Evolutionary conservation across 768 basidiomycete species (phyloP).

Genomic region (Suillus discolor): DNA sequence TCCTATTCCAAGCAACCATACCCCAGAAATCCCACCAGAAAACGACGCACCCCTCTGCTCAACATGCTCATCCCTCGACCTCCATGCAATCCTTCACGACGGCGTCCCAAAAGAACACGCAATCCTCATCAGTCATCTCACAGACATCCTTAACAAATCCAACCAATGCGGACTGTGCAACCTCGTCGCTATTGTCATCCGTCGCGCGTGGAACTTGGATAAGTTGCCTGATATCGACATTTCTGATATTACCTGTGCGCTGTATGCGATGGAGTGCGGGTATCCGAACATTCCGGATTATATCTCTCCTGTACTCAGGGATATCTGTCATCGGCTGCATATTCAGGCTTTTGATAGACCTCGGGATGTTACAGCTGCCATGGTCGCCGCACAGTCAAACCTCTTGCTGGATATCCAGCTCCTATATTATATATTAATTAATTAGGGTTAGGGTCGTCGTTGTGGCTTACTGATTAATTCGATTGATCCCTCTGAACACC

Average conservation of each 20-base stretch:
- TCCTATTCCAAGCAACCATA: background rate
- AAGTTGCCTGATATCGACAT: slow-evolving; percentile 5
- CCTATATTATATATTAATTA: no score
- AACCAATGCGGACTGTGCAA: slow-evolving; percentile 8
- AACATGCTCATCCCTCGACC: slow-evolving; percentile 10
- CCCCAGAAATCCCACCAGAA: background rate
- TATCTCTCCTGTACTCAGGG: background rate
- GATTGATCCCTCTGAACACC: no score
- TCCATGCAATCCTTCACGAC: slow-evolving; percentile 7
- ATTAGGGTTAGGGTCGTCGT: no score
- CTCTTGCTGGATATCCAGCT: slow-evolving; percentile 9
- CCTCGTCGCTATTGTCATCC: slow-evolving; percentile 6
- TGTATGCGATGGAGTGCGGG: background rate
- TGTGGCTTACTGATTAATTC: no score
- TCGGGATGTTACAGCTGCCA: background rate
- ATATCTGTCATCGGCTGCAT: slow-evolving; percentile 8
- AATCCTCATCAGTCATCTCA: slow-evolving; percentile 2
- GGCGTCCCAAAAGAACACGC: slow-evolving; percentile 2
- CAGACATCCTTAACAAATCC: slow-evolving; percentile 7
- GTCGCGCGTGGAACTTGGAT: slow-evolving; percentile 3
- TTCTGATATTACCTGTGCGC: background rate
- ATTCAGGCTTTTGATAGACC: background rate
- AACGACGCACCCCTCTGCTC: slow-evolving; percentile 6
- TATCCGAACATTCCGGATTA: background rate
- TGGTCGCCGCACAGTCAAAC: background rate